These are phyloP conservation scores for Arachis monticola DNA, from an alignment of 331 rosid genomes.

Conservation along the genomic window DNA sequence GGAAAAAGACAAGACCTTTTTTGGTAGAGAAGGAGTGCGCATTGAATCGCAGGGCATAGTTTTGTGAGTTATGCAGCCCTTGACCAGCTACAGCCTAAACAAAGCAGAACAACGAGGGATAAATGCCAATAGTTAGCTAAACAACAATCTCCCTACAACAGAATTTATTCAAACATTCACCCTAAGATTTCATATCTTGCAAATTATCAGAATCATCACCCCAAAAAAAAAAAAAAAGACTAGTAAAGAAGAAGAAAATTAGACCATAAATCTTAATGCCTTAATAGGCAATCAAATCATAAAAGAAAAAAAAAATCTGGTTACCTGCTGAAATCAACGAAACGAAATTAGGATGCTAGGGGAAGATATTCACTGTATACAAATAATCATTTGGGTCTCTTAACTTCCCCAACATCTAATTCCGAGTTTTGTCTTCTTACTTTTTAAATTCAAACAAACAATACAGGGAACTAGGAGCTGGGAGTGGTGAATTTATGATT, in stretches of 20 bases:
- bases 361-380: not conserved
- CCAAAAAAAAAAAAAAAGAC: not conserved
- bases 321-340: conserved; percentile 6
- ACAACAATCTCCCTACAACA: conserved; percentile 20
- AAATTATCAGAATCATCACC: conserved; percentile 9
- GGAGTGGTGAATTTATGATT: not conserved
- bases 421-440: not conserved
- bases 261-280: not conserved
- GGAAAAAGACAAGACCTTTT: conserved; percentile 50
- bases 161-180: conserved; percentile 17
- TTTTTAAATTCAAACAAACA: conserved; percentile 18
- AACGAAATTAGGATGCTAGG: not conserved
- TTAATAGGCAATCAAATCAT: not conserved
- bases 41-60: conserved; percentile 58
- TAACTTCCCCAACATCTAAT: not conserved
- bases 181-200: not conserved
- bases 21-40: conserved; percentile 70
- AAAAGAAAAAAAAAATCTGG: not conserved
- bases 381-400: conserved; percentile 4
- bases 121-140: not conserved
- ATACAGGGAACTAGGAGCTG: not conserved
- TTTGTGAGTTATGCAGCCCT: conserved; percentile 61
- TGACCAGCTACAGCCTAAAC: conserved; percentile 74
- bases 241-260: not conserved
- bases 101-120: conserved; percentile 34